A percentile compares a stretch with the other conserved stretches of the same genome.
Conservation (phyloP, 768 basidiomycete species). For the Melanogaster broomeanus region DNA sequence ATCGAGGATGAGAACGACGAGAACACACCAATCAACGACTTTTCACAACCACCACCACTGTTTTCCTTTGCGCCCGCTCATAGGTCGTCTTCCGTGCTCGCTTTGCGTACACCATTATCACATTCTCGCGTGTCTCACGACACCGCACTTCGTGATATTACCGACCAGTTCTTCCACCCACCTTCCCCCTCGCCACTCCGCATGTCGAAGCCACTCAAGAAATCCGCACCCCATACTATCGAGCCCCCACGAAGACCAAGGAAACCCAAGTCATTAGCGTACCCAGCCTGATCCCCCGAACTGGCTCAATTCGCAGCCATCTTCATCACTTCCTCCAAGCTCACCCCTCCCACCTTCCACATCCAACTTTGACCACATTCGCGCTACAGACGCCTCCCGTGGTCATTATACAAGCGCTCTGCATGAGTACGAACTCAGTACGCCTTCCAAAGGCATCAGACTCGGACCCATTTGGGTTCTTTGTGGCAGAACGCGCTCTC, state of each 20-base stretch:
- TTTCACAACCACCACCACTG: background rate
- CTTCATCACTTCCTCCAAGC: constrained; percentile 37
- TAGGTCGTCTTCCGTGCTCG: constrained; percentile 17
- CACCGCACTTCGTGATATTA: constrained; percentile 31
- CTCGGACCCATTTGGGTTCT: constrained; percentile 61
- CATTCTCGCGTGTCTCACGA: constrained; percentile 20
- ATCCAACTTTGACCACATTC: constrained; percentile 10
- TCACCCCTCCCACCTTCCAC: constrained; percentile 32
- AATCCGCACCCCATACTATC: constrained; percentile 3
- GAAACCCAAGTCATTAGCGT: constrained; percentile 32
- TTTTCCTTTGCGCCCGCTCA: constrained; percentile 9
- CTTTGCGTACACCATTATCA: constrained; percentile 24
- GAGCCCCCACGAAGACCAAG: constrained; percentile 35
- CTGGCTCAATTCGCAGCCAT: constrained; percentile 24
- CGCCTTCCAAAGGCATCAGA: constrained; percentile 27
- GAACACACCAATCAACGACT: constrained; percentile 16
- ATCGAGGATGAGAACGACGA: constrained; percentile 17
- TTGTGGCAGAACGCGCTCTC: constrained; percentile 53
- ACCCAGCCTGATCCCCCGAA: constrained; percentile 33
- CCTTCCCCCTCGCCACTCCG: constrained; percentile 32
- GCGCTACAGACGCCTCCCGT: background rate
- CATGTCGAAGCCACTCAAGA: constrained; percentile 20
- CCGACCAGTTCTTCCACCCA: constrained; percentile 36
- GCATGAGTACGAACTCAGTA: constrained; percentile 20
- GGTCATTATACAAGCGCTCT: constrained; percentile 7